Evolutionary conservation across 1,284 basidiomycete species (phyloP).

Genomic region (Boletellus deceptivus): DNA sequence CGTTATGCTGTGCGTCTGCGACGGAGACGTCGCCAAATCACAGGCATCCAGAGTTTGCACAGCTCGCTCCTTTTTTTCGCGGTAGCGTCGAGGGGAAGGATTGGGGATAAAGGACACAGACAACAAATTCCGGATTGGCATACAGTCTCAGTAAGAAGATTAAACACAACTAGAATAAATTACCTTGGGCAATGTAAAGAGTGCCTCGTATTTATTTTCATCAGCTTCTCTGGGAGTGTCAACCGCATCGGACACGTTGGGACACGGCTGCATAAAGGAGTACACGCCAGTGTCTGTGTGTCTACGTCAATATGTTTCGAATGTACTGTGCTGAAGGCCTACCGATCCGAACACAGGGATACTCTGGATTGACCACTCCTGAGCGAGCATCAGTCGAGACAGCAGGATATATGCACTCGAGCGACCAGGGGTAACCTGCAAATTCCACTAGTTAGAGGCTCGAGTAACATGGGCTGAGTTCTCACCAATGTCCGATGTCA

Average conservation of each 20-base stretch:
- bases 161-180: neutral
- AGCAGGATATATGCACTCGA: slow-evolving; percentile 27
- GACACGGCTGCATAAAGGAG: slow-evolving; percentile 24
- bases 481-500: slow-evolving; percentile 26
- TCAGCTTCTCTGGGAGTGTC: slow-evolving; percentile 12
- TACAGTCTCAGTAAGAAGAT: too few species aligned
- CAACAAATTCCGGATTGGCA: slow-evolving; percentile 27
- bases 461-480: neutral
- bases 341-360: slow-evolving; percentile 25
- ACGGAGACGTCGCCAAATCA: neutral
- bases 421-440: slow-evolving; percentile 28
- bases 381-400: slow-evolving; percentile 3
- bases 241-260: neutral
- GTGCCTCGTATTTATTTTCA: slow-evolving; percentile 1
- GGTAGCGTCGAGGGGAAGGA: slow-evolving; percentile 19
- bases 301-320: neutral
- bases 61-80: neutral
- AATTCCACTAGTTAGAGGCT: slow-evolving; percentile 5
- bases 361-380: slow-evolving; percentile 4
- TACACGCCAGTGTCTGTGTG: slow-evolving; percentile 19
- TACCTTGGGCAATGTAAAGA: slow-evolving; percentile 17
- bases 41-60: neutral
- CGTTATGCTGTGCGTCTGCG: neutral
- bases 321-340: slow-evolving; percentile 1
- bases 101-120: slow-evolving; percentile 39